These are phyloP conservation scores for Saccharomyces paradoxus DNA, from an alignment of 805 yeast species.

Conservation along the genomic window DNA sequence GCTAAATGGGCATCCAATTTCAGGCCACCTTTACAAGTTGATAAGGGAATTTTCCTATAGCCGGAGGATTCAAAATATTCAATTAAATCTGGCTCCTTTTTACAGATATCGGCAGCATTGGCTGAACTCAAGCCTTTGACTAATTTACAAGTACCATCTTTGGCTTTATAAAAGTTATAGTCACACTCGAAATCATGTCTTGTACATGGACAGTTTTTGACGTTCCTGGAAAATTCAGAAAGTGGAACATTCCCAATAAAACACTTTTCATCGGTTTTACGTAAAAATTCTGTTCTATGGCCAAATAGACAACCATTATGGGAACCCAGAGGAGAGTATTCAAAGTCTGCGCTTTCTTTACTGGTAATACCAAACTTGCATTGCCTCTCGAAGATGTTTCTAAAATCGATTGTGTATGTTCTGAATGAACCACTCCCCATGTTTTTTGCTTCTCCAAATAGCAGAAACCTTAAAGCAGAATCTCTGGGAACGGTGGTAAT, in stretches of 20 bases:
- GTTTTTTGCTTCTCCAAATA: constrained; percentile 46
- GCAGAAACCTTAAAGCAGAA: constrained; percentile 68
- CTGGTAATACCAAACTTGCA: constrained; percentile 44
- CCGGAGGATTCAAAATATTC: constrained; percentile 89
- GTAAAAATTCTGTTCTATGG: constrained; percentile 51
- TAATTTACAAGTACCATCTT: constrained; percentile 78
- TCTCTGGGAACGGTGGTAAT: constrained; percentile 87
- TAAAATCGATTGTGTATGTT: constrained; percentile 51
- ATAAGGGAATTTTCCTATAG: constrained; percentile 74
- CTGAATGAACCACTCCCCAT: constrained; percentile 40
- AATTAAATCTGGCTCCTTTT: constrained; percentile 40
- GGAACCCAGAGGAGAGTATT: constrained; percentile 49
- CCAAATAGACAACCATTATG: constrained; percentile 59
- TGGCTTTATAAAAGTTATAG: constrained; percentile 61
- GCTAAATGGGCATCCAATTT: constrained; percentile 52
- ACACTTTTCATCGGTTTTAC: constrained; percentile 46
- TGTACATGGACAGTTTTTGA: constrained; percentile 72
- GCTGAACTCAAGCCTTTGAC: constrained; percentile 66
- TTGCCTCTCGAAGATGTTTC: constrained; percentile 41
- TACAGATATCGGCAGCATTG: constrained; percentile 56
- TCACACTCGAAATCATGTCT: constrained; percentile 92
- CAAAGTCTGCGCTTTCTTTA: constrained; percentile 49
- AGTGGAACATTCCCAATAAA: constrained; percentile 66
- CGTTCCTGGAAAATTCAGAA: constrained; percentile 44
- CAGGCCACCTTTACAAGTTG: constrained; percentile 80